These are phyloP conservation scores for Plenodomus tracheiphilus DNA, from an alignment of 2,329 filamentous ascomycete species.

Conservation along the genomic window DNA sequence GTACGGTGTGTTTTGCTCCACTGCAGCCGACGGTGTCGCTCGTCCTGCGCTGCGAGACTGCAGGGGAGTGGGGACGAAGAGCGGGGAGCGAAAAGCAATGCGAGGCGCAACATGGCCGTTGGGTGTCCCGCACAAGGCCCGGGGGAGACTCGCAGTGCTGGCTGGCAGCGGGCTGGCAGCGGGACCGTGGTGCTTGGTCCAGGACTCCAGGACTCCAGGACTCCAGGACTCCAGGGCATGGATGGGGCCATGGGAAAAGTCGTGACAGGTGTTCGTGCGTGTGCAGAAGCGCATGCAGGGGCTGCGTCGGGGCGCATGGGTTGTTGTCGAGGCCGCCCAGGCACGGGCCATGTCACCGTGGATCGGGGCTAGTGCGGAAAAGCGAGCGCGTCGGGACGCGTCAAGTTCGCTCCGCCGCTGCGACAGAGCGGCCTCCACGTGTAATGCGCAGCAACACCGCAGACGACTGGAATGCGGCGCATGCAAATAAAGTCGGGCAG, in stretches of 20 bases:
- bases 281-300: conserved; percentile 25
- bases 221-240: too few relatives aligned
- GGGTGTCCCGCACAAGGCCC: conserved; percentile 4
- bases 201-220: too few relatives aligned
- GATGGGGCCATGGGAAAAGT: conserved; percentile 21
- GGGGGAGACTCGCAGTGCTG: not conserved
- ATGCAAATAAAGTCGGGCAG: conserved; percentile 6
- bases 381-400: conserved; percentile 23
- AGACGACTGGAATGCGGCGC: conserved; percentile 7
- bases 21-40: conserved; percentile 4
- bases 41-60: conserved; percentile 19
- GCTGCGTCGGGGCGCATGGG: conserved; percentile 6
- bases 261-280: conserved; percentile 34
- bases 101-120: conserved; percentile 7
- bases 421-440: conserved; percentile 9
- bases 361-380: conserved; percentile 10
- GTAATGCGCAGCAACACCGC: conserved; percentile 4
- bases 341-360: conserved; percentile 13
- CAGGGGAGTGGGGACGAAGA: conserved; percentile 18
- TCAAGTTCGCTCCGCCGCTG: conserved; percentile 16
- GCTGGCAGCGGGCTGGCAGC: conserved; percentile 19
- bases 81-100: conserved; percentile 14
- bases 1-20: conserved; percentile 13
- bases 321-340: not conserved
- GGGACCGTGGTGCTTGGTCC: conserved; percentile 19